Evolutionary conservation across 805 yeast genomes (phyloP), one percentile per base, ranked within the genome.

Genomic region (Novakomyces olei): DNA sequence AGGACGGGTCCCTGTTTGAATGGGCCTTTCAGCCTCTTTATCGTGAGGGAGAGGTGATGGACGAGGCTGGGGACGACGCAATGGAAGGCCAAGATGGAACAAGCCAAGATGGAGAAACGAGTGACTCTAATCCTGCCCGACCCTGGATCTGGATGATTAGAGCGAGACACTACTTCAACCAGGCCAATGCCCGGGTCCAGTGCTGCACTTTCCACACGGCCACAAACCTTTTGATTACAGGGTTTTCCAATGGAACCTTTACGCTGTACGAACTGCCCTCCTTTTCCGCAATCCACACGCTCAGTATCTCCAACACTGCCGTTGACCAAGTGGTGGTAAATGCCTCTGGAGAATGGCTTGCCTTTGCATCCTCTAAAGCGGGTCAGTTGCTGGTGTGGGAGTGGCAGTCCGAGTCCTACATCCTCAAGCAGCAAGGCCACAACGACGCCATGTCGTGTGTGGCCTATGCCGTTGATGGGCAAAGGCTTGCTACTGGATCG

Each of bases 351-450:
- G 98, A 88, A 51, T 88, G 98, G 98, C 59, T 88, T 20, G 92
- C 94, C 0, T 78, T 88, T 51, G 98, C 98, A 4, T 81, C 95
- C 0, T 56, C 80, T 22, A 72, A 71, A 46, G 53, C 78, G 19
- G 98, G 98, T n/a, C 98, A 88, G 54, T 57, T 88, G 37, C 56
- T 88, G 36, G 98, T 88, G 0, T 88, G 92, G 60, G 98, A 88
- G 60, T 88, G 98, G 98, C 94, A 88, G 56, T 77, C 92, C 4
- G 98, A 88, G 51, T 78, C 94, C 0, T 88, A 85, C 48, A 75
- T 88, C 30, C 59, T 88, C 41, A 83, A 85, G 49, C 98, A 88
- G 50, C 98, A 88, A 54, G 95, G 96, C 16, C 98, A 88, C 54
- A 85, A 78, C 47, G 98, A 88, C 51, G 61, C 93, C 0, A 67